Base-by-base conservation (phyloP, 2,329 filamentous ascomycete species). In the Pleoardoris graminearum region DNA sequence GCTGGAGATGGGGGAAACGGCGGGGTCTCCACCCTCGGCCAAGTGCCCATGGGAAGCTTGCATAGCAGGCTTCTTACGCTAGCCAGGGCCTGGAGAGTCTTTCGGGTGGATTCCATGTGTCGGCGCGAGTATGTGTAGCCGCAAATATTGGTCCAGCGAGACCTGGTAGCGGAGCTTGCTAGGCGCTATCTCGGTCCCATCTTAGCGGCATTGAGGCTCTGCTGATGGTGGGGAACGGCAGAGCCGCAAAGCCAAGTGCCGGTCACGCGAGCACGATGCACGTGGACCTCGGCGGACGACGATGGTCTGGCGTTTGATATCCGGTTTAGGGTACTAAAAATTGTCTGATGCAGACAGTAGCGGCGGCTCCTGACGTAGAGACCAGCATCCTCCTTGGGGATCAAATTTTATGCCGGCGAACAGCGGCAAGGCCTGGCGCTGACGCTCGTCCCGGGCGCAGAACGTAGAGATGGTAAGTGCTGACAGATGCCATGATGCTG, bases 1-100 rank as follows among this genome's bases (percentile, higher is more conserved):
- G 50, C 45, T 50, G 42, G 29, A 30, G 23, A 46, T 45, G 47
- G 52, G 56, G 47, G 43, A 56, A 38, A 57, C 50, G 49, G 63
- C 57, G 62, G 65, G 61, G 62, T 65, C 36, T 66, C 63, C 65
- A 63, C 50, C 55, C 54, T 55, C 58, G 52, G 43, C 30, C 42
- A 44, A 42, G 43, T 53, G 42, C 52, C 58, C 54, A 52, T 57
- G 62, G 62, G 62, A 61, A 67, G 63, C 61, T 54, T 50, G 53
- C 52, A 45, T 58, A 44, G 55, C 58, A 49, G 55, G 60, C 61
- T 63, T 54, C 45, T 22, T 37, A 21, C 14, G 33, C 38, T 59
- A 59, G 61, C 50, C 38, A 32, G 32, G 16, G n/a, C 11, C 33
- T 45, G 46, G 46, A 36, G 36, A 45, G 35, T 45, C 38, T 45